Conservation (phyloP, 208 protist genomes). For the Trypanosoma grayi region DNA sequence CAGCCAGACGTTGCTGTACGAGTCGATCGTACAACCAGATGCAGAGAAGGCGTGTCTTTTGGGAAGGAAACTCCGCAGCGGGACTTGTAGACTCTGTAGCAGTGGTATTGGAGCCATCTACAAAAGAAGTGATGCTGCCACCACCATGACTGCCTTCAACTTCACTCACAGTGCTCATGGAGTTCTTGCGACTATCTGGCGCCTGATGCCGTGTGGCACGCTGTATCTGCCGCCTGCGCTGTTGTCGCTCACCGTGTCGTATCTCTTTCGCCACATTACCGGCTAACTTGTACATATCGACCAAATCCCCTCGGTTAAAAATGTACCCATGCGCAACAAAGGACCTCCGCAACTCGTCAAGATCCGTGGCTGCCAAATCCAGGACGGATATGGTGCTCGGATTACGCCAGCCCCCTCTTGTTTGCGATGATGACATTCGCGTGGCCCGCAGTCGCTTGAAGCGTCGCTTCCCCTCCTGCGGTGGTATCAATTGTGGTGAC, state of each 20-base stretch:
- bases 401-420: conserved; percentile 1
- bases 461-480: background rate
- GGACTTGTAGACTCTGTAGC: background rate
- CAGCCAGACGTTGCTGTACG: conserved; percentile 3
- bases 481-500: background rate
- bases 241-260: conserved; percentile 2
- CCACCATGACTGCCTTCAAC: background rate
- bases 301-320: conserved; percentile 35
- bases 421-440: background rate
- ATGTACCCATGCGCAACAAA: conserved; percentile 49
- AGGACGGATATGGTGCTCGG: conserved; percentile 37
- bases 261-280: conserved; percentile 16
- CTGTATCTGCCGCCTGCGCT: background rate
- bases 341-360: conserved; percentile 50
- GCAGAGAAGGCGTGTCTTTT: conserved; percentile 6
- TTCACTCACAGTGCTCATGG: background rate
- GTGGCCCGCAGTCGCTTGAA: background rate
- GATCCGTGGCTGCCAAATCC: conserved; percentile 50
- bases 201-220: background rate
- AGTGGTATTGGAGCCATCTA: background rate
- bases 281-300: conserved; percentile 26
- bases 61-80: background rate
- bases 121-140: background rate
- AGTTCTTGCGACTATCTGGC: background rate
- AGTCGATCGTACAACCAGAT: conserved; percentile 26